Conservation (phyloP, 2,329 filamentous ascomycete species). For the Penicillium sp. region DNA sequence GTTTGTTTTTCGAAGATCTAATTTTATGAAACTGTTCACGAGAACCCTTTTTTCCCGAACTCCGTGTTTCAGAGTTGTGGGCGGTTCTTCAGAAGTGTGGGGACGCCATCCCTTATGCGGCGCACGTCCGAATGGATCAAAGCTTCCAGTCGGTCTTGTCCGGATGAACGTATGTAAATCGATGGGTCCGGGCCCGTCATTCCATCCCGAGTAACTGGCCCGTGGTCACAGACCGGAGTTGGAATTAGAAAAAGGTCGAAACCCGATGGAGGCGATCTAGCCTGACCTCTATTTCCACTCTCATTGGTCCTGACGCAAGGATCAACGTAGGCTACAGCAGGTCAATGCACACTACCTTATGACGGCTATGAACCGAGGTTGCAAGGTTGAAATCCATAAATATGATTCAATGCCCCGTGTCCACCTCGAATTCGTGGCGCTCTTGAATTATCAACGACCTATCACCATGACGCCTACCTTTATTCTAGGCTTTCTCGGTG, state of each 20-base stretch:
- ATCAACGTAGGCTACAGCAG: neutral
- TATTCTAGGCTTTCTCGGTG: conserved; percentile 24
- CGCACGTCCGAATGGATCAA: neutral
- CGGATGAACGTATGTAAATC: neutral
- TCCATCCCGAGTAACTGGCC: neutral
- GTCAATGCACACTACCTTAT: neutral
- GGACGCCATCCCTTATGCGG: neutral
- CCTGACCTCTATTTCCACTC: conserved; percentile 3
- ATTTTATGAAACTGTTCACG: neutral
- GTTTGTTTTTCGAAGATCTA: no score
- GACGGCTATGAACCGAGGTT: neutral
- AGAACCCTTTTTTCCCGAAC: neutral
- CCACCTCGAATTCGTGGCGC: neutral
- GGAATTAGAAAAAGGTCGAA: conserved; percentile 9
- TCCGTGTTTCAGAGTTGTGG: neutral
- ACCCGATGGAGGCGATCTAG: conserved; percentile 7
- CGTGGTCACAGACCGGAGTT: conserved; percentile 1
- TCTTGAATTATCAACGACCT: neutral
- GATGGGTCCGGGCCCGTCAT: neutral
- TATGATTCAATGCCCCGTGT: neutral
- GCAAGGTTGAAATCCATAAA: neutral
- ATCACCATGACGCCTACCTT: conserved; percentile 19
- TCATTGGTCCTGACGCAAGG: conserved; percentile 6
- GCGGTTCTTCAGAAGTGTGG: neutral
- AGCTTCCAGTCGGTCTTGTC: neutral